phyloP scores from a whole-genome alignment of 176 grass and related monocot species.

The Rhynchospora pubera region DNA sequence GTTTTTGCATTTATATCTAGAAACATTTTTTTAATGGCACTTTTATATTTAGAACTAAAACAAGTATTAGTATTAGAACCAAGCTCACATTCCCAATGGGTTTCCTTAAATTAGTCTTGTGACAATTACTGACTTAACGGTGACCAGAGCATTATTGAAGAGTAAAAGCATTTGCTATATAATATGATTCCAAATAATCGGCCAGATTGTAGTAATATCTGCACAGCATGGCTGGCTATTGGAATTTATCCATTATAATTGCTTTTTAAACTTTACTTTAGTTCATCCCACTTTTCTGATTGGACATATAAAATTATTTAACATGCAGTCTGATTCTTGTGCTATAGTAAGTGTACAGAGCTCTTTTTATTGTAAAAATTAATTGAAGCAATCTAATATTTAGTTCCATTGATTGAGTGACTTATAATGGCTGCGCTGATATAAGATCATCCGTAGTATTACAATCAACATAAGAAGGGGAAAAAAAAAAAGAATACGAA shows the following conservation, averaged over 20 bases:
- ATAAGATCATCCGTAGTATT: too few species aligned
- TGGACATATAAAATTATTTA: background rate
- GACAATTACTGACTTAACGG: background rate
- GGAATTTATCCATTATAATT: background rate
- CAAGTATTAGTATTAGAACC: background rate
- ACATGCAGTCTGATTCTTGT: too few species aligned
- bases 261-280: background rate
- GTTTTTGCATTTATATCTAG: background rate
- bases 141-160: background rate
- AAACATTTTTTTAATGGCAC: too few species aligned
- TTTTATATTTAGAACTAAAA: background rate
- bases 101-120: background rate
- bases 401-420: too few species aligned
- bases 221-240: too few species aligned
- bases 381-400: too few species aligned
- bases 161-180: background rate
- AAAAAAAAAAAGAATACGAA: too few species aligned
- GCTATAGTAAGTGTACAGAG: too few species aligned
- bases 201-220: too few species aligned
- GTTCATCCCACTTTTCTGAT: background rate
- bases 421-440: too few species aligned
- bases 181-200: background rate
- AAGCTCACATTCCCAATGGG: background rate
- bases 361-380: too few species aligned
- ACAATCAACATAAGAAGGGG: too few species aligned